phyloP scores from a whole-genome alignment of 257 asterid genomes.

The Solanum chilense region DNA sequence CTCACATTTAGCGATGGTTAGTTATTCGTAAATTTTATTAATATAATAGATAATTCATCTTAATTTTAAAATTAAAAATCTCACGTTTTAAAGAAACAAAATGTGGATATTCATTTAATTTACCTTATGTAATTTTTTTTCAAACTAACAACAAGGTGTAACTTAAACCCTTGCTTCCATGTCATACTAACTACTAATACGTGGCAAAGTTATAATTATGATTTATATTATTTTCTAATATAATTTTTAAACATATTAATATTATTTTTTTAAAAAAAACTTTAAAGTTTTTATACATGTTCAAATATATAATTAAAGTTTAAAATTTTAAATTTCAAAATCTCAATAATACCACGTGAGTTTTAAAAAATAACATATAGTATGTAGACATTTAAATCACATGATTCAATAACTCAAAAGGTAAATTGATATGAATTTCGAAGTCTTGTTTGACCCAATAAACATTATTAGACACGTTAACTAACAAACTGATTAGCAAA shows the following conservation, averaged over 20 bases:
- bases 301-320: too few species aligned
- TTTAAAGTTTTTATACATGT: too few species aligned
- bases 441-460: background rate
- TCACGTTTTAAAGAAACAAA: background rate
- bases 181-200: background rate
- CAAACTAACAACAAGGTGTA: too few species aligned
- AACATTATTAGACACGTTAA: background rate
- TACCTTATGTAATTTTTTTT: too few species aligned
- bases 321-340: too few species aligned
- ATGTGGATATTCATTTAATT: background rate
- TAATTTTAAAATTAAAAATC: background rate
- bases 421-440: background rate
- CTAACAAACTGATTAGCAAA: background rate
- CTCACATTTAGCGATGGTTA: too few species aligned
- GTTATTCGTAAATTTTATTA: background rate
- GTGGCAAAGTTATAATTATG: too few species aligned
- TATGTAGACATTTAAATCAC: background rate
- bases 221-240: too few species aligned
- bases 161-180: background rate
- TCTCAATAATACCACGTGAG: background rate
- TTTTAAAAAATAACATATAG: background rate
- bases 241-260: too few species aligned
- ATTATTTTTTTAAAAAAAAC: too few species aligned
- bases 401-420: background rate
- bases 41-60: too few species aligned